Conservation (phyloP, 305 asterid genomes). For the Solanum hybrid region DNA sequence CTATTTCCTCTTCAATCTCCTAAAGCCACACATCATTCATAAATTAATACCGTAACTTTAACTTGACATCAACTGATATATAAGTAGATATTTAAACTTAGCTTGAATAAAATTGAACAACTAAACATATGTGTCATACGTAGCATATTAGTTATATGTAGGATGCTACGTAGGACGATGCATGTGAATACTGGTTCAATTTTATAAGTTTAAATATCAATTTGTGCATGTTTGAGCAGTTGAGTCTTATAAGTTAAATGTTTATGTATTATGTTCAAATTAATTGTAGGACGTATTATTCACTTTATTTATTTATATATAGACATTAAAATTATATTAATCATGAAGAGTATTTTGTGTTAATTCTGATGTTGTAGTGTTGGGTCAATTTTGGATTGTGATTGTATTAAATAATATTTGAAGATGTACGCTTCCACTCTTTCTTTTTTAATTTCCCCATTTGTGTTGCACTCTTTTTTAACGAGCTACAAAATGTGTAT, state of each 20-base stretch:
- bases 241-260: not conserved
- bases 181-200: fast-evolving
- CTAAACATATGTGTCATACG: fast-evolving
- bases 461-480: not conserved
- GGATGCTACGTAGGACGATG: too few species aligned
- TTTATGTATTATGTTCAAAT: not conserved
- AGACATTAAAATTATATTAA: not conserved
- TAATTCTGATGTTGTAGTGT: not conserved
- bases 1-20: slow-evolving; percentile 69
- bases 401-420: not conserved
- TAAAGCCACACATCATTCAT: not conserved
- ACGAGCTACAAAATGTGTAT: not conserved
- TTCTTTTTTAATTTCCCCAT: not conserved
- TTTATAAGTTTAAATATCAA: too few species aligned
- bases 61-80: too few species aligned
- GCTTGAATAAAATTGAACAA: not conserved
- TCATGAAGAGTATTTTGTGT: not conserved
- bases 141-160: too few species aligned
- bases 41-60: too few species aligned
- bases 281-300: not conserved
- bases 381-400: not conserved
- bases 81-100: not conserved
- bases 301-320: not conserved
- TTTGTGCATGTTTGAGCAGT: not conserved
- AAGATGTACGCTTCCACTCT: not conserved